Percentiles rank a stretch among this genome's conserved stretches.
Evolutionary conservation across 345 rosid species (phyloP).

Genomic region (Citrus inodora): DNA sequence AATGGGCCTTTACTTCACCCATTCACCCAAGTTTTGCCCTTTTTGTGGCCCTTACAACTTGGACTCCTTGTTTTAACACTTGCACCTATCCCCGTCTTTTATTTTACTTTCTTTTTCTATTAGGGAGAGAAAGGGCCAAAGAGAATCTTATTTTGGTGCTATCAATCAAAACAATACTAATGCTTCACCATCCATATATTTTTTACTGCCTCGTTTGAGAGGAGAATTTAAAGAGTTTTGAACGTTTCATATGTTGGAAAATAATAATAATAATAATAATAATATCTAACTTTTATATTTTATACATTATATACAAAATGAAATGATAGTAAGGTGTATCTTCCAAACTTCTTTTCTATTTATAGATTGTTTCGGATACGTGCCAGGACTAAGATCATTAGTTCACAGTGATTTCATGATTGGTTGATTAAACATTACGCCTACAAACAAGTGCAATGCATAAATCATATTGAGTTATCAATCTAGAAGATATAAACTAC

Average conservation of each 20-base stretch:
- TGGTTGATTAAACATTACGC: background rate
- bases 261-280: background rate
- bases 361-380: too few species aligned
- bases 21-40: background rate
- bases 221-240: background rate
- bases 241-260: background rate
- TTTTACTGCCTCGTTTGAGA: background rate
- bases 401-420: background rate
- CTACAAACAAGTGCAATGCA: background rate
- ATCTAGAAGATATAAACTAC: background rate
- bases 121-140: too few species aligned
- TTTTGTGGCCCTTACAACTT: background rate
- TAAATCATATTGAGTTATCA: background rate
- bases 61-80: background rate
- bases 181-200: background rate
- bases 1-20: constrained; percentile 12
- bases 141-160: too few species aligned
- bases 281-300: background rate
- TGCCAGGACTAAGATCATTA: too few species aligned
- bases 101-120: too few species aligned
- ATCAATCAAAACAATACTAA: background rate
- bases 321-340: too few species aligned
- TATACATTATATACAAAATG: background rate
- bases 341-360: too few species aligned
- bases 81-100: background rate